phyloP scores from a whole-genome alignment of 768 basidiomycete genomes.

The Hypholoma sublateritium region DNA sequence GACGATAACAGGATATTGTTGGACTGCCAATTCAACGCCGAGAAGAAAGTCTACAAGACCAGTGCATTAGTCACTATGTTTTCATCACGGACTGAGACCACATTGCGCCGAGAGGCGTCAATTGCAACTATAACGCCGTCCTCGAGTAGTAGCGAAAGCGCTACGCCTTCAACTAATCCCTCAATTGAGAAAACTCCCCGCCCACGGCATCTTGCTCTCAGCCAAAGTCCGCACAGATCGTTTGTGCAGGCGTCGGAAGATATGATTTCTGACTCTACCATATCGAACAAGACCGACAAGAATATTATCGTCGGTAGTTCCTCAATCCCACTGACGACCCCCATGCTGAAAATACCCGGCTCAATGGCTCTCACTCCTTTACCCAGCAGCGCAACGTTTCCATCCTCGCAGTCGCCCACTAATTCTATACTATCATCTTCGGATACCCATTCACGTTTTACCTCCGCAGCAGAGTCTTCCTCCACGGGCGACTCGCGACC shows the following conservation, averaged over 20 bases:
- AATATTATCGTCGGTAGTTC: not conserved
- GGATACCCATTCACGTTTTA: not conserved
- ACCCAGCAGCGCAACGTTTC: slow-evolving; percentile 7
- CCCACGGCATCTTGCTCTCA: slow-evolving; percentile 37
- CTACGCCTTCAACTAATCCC: not conserved
- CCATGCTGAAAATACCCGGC: slow-evolving; percentile 21
- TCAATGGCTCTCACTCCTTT: slow-evolving; percentile 17
- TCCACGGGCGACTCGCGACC: not conserved
- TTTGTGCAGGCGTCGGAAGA: slow-evolving; percentile 10
- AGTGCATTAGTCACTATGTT: slow-evolving; percentile 47
- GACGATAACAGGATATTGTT: slow-evolving; percentile 61
- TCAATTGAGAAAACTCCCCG: slow-evolving; percentile 31
- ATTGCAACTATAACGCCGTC: slow-evolving; percentile 14
- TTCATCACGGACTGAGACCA: not conserved
- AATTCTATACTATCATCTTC: not conserved
- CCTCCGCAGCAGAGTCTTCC: not conserved
- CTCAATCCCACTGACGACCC: not conserved
- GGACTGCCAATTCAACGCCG: slow-evolving; percentile 50
- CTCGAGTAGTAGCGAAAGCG: slow-evolving; percentile 6
- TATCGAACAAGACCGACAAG: not conserved
- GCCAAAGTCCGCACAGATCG: slow-evolving; percentile 20
- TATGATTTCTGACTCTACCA: slow-evolving; percentile 4
- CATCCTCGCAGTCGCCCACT: slow-evolving; percentile 1
- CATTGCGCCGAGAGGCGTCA: slow-evolving; percentile 17
- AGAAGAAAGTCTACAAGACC: slow-evolving; percentile 49